phyloP scores from a whole-genome alignment of 441 rosid species.

The Metrosideros polymorpha region DNA sequence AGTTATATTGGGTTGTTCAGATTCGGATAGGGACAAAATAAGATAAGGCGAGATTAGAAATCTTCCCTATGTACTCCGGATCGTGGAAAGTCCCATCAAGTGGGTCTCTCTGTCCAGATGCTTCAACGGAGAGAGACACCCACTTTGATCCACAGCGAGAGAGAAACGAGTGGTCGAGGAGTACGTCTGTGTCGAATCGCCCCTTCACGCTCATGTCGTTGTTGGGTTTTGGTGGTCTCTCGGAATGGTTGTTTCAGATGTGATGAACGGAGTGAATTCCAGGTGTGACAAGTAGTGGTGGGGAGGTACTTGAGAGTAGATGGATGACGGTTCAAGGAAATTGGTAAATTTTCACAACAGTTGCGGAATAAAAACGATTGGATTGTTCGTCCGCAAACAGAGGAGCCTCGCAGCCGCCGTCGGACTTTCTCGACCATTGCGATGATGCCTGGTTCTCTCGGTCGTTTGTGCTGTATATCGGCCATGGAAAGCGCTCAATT shows the following conservation, averaged over 20 bases:
- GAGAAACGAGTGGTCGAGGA: neutral
- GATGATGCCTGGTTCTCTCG: neutral
- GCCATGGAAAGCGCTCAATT: neutral
- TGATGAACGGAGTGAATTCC: neutral
- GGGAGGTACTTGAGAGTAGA: too few species aligned
- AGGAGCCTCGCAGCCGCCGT: neutral
- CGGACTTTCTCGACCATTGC: neutral
- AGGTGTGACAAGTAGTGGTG: neutral
- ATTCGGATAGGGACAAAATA: neutral
- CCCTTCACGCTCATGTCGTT: too few species aligned
- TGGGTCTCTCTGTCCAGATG: too few species aligned
- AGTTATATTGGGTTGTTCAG: neutral
- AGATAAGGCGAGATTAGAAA: neutral
- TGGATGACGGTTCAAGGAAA: too few species aligned
- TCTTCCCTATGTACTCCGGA: rapidly evolving
- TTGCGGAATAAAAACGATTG: neutral
- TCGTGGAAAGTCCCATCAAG: neutral
- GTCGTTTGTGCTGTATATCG: neutral
- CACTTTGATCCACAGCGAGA: neutral
- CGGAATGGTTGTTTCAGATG: neutral
- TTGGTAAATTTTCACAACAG: neutral
- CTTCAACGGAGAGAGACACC: too few species aligned
- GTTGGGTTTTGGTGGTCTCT: neutral
- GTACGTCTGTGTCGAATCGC: neutral
- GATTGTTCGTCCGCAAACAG: rapidly evolving